These are phyloP conservation scores for Oryza longistaminata DNA, from an alignment of 176 grass and related monocot genomes.

Conservation along the genomic window DNA sequence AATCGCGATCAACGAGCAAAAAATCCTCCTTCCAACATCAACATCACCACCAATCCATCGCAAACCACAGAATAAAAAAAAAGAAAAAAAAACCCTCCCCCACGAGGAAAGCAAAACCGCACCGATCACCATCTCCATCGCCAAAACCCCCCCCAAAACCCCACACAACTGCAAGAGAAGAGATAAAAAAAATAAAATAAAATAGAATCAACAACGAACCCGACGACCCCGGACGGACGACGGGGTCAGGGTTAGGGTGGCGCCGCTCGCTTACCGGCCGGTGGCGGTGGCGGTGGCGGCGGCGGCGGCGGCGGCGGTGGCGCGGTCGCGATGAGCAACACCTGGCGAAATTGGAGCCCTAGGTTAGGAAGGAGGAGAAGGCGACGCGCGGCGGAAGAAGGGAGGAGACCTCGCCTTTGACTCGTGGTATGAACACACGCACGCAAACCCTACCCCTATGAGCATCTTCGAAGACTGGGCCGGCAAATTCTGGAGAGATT, in stretches of 20 bases:
- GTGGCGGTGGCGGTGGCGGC: too few species aligned
- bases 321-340: constrained; percentile 29
- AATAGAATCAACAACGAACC: not conserved
- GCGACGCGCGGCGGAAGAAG: constrained; percentile 18
- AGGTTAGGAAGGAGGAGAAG: not conserved
- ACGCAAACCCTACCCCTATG: too few species aligned
- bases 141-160: not conserved
- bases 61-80: not conserved
- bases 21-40: not conserved
- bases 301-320: too few species aligned
- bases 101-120: not conserved
- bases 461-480: too few species aligned
- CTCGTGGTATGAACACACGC: too few species aligned
- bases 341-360: constrained; percentile 32
- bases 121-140: not conserved
- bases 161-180: too few species aligned
- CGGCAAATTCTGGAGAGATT: too few species aligned
- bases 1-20: not conserved
- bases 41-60: not conserved
- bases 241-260: too few species aligned
- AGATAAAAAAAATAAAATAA: too few species aligned
- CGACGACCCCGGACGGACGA: not conserved
- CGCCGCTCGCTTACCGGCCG: too few species aligned
- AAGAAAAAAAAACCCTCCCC: too few species aligned
- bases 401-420: not conserved